Percentiles rank a stretch among this genome's conserved stretches.
These are phyloP conservation scores for Fusarium guadeloupense DNA, from an alignment of 2,329 filamentous ascomycete species.

Conservation along the genomic window DNA sequence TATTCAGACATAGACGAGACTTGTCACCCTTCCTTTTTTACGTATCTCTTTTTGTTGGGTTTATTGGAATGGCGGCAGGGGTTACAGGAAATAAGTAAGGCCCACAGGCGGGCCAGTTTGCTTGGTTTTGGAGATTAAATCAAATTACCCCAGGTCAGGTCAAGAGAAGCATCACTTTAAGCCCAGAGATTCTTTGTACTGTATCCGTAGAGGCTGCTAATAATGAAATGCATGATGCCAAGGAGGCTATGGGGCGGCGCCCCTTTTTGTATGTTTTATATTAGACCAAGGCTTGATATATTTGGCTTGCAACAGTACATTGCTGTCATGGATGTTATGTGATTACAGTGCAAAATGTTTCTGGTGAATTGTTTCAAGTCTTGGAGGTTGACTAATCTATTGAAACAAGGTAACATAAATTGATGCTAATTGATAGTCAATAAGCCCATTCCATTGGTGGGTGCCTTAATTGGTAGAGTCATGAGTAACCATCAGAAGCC, in stretches of 20 bases:
- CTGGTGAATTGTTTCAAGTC: neutral
- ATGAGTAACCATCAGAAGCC: neutral
- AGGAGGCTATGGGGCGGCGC: slow-evolving; percentile 11
- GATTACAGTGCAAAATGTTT: no score
- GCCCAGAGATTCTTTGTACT: neutral
- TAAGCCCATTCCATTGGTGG: no score
- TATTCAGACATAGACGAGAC: slow-evolving; percentile 5
- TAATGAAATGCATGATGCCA: slow-evolving; percentile 4
- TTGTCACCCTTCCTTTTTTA: slow-evolving; percentile 4
- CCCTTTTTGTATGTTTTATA: slow-evolving; percentile 39
- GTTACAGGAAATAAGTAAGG: slow-evolving; percentile 16
- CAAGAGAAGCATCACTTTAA: slow-evolving; percentile 10
- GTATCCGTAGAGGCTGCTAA: neutral
- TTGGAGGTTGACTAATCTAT: no score
- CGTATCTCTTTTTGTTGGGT: slow-evolving; percentile 24
- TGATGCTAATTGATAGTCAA: no score
- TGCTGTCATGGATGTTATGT: neutral
- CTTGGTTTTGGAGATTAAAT: slow-evolving; percentile 29
- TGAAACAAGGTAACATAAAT: no score
- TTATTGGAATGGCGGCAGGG: slow-evolving; percentile 19
- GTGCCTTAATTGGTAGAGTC: neutral
- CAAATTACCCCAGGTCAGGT: neutral
- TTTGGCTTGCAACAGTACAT: slow-evolving; percentile 15
- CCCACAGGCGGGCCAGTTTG: slow-evolving; percentile 3
- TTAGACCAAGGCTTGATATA: slow-evolving; percentile 25